These are phyloP conservation scores for Cytospora schulzeri DNA, from an alignment of 2,329 filamentous ascomycete genomes.

Conservation along the genomic window DNA sequence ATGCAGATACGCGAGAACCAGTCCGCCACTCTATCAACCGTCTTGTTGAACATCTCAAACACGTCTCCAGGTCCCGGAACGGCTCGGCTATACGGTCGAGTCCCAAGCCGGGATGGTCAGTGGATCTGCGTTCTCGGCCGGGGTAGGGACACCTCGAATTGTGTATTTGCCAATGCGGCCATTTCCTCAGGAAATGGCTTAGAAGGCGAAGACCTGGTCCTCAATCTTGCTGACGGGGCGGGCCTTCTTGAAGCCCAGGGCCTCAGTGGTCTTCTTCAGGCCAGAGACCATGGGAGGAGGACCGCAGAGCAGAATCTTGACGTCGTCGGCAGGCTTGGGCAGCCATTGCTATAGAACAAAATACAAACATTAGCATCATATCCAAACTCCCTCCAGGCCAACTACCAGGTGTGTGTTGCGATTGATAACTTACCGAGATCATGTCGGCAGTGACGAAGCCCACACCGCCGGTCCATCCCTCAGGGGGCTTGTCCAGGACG, in stretches of 20 bases:
- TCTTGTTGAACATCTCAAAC: not conserved
- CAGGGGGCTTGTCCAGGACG: constrained; percentile 92
- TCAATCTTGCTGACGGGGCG: constrained; percentile 95
- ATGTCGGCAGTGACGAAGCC: constrained; percentile 96
- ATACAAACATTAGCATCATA: not conserved
- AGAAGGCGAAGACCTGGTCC: constrained; percentile 98
- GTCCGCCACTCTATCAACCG: not conserved
- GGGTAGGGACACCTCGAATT: not conserved
- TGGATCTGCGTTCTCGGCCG: not conserved
- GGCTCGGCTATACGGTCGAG: not conserved
- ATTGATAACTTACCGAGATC: constrained; percentile 72
- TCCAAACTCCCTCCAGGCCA: not conserved
- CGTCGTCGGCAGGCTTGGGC: constrained; percentile 78
- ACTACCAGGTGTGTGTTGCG: not conserved
- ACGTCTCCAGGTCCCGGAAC: not conserved
- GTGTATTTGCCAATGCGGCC: not conserved
- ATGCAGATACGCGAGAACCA: not conserved
- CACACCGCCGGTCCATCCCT: constrained; percentile 87
- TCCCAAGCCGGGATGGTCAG: not conserved
- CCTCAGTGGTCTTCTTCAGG: constrained; percentile 93
- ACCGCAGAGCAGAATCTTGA: constrained; percentile 93
- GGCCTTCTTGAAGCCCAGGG: constrained; percentile 88
- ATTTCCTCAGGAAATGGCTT: constrained; percentile 27
- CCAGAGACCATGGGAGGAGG: constrained; percentile 96
- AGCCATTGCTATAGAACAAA: constrained; percentile 64